phyloP scores from a whole-genome alignment of 2,329 filamentous ascomycete species.

The Gremmenia infestans region DNA sequence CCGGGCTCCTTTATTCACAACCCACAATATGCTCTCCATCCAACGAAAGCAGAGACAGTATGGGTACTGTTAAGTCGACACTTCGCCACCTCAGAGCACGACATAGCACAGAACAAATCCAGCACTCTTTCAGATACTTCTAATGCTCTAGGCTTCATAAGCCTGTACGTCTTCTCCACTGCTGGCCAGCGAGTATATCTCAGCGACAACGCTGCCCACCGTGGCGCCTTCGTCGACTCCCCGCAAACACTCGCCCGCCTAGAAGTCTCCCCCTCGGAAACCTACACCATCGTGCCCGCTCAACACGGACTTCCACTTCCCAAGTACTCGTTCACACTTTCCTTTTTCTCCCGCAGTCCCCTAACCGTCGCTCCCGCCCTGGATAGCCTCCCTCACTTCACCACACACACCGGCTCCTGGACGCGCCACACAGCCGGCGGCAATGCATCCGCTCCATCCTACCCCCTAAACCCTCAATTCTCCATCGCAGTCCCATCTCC shows the following conservation, averaged over 20 bases:
- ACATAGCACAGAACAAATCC: conserved; percentile 45
- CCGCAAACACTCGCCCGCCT: conserved; percentile 84
- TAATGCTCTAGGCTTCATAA: conserved; percentile 68
- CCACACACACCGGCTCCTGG: conserved; percentile 65
- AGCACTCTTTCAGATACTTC: conserved; percentile 24
- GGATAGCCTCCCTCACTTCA: conserved; percentile 35
- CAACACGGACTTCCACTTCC: conserved; percentile 72
- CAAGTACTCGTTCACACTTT: conserved; percentile 80
- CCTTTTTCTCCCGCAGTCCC: conserved; percentile 65
- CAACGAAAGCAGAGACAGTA: conserved; percentile 53
- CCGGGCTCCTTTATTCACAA: conserved; percentile 57
- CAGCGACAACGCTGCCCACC: conserved; percentile 64
- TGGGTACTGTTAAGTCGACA: conserved; percentile 88
- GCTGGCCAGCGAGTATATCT: conserved; percentile 68
- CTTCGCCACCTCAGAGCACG: conserved; percentile 65
- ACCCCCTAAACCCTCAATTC: conserved; percentile 86
- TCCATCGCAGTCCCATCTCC: conserved; percentile 52
- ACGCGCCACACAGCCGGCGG: conserved; percentile 76
- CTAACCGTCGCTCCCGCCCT: conserved; percentile 57
- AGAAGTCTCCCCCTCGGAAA: conserved; percentile 44
- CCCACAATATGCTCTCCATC: conserved; percentile 66
- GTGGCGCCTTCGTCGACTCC: conserved; percentile 87
- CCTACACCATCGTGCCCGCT: conserved; percentile 62
- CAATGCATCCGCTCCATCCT: conserved; percentile 69
- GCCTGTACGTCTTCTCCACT: conserved; percentile 73